Evolutionary conservation across 164 flowering plant genomes (phyloP), one percentile per base, ranked within the genome.

Genomic region (Nymphaea colorata): DNA sequence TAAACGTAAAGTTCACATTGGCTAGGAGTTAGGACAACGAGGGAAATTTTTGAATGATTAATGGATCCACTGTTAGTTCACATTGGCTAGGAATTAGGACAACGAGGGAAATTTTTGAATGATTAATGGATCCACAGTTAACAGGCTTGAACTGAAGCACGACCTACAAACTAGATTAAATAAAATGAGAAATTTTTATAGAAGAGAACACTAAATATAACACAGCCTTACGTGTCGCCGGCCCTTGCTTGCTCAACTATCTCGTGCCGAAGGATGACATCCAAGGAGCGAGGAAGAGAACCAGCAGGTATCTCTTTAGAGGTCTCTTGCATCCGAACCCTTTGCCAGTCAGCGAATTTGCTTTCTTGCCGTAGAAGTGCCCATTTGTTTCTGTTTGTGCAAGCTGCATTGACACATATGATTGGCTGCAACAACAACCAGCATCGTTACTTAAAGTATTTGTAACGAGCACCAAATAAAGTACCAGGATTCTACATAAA

Each of bases 211-310:
- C 55, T 6, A 47, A 6, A 47, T 7, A 2, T 47, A 12, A 47
- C 55, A 47, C 7, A 47, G 55, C 55, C 89, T 76, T 81, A 95
- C 99, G 94, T 88, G 81, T 95, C 99, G 42, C 99, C 99, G 41
- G 99, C 99, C 73, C 99, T 86, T 47, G 99, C 98, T 69, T 87
- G 96, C 78, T 95, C 99, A 42, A 95, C 99, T 74, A 92, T 92
- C 71, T 95, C 99, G 68, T 95, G 99, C 59, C 99, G 96, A 4
- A 95, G 91, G 71, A 94, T 92, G 68, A 94, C 87, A 80, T 94
- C 99, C 81, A 94, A 76, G 44, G 99, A 92, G 73, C 99, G 81
- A 3, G 98, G 98, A 64, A 95, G 88, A 59, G 99, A 95, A 12
- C 99, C 99, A 1, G 99, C 86, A 0, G 98, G 98, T 72, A 95